Conservation (phyloP, 371 early-diverging fungal genomes). For the Mucor velutinosus region DNA sequence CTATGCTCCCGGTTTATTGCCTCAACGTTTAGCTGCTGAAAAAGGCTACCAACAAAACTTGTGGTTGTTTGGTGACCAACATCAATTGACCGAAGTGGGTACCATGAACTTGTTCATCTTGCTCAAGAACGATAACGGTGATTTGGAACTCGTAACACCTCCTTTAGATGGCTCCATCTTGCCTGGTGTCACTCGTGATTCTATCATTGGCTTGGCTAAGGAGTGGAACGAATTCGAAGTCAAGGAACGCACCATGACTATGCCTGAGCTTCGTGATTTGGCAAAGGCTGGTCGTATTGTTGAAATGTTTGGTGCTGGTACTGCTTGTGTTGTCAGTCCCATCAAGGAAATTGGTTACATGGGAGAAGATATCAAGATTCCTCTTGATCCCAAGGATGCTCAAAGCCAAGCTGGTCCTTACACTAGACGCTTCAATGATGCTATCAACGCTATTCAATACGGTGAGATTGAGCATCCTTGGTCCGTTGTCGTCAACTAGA, state of each 20-base stretch:
- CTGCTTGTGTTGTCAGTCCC: constrained; percentile 95
- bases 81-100: constrained; percentile 93
- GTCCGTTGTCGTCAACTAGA: constrained; percentile 65
- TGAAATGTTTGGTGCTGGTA: constrained; percentile 94
- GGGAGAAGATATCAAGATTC: constrained; percentile 73
- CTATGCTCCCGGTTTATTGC: constrained; percentile 73
- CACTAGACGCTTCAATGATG: constrained; percentile 82
- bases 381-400: constrained; percentile 87
- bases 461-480: constrained; percentile 81
- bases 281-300: constrained; percentile 67
- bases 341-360: constrained; percentile 84
- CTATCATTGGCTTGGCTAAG: constrained; percentile 81
- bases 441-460: constrained; percentile 94
- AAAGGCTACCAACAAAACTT: constrained; percentile 92
- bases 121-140: constrained; percentile 80
- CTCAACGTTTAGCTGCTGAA: constrained; percentile 87
- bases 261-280: constrained; percentile 81
- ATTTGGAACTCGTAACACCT: constrained; percentile 89
- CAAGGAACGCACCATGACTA: constrained; percentile 81
- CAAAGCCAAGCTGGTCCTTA: constrained; percentile 88
- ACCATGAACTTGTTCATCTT: constrained; percentile 95
- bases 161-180: constrained; percentile 95
- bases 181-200: constrained; percentile 97
- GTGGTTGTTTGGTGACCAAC: constrained; percentile 90
- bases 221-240: constrained; percentile 93